Evolutionary conservation across 345 rosid species (phyloP).

Genomic region (Dipteronia dyeriana): DNA sequence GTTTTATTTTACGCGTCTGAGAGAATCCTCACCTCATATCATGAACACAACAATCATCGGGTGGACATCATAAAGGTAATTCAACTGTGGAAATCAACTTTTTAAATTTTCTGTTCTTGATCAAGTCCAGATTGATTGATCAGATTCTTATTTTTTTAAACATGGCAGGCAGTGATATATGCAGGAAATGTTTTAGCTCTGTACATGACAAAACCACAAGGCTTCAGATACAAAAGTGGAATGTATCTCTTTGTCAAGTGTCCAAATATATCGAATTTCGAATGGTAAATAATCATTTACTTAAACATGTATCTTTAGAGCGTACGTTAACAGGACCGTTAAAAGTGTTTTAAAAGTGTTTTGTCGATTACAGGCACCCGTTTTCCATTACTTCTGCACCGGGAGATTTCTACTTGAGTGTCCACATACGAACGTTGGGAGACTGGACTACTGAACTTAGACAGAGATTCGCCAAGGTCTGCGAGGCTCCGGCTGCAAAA

Average conservation of each 20-base stretch:
- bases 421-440: constrained; percentile 87
- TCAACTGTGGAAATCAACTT: neutral
- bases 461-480: constrained; percentile 66
- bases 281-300: constrained; percentile 51
- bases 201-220: constrained; percentile 80
- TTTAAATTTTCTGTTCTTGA: neutral
- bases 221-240: constrained; percentile 86
- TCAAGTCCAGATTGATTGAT: neutral
- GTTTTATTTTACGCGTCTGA: constrained; percentile 60
- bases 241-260: constrained; percentile 95
- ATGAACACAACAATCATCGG: constrained; percentile 54
- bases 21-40: constrained; percentile 51
- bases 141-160: neutral
- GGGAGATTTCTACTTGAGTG: constrained; percentile 78
- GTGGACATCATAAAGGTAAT: constrained; percentile 78
- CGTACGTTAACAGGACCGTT: neutral
- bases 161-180: constrained; percentile 78
- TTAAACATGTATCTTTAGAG: neutral
- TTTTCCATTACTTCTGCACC: constrained; percentile 97
- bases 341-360: neutral
- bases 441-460: constrained; percentile 91
- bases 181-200: constrained; percentile 90
- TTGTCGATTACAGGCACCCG: constrained; percentile 69
- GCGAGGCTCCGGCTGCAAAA: constrained; percentile 51
- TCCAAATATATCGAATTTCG: constrained; percentile 73